Conservation (phyloP, 306 rosid genomes). For the Prunus fruticosa region DNA sequence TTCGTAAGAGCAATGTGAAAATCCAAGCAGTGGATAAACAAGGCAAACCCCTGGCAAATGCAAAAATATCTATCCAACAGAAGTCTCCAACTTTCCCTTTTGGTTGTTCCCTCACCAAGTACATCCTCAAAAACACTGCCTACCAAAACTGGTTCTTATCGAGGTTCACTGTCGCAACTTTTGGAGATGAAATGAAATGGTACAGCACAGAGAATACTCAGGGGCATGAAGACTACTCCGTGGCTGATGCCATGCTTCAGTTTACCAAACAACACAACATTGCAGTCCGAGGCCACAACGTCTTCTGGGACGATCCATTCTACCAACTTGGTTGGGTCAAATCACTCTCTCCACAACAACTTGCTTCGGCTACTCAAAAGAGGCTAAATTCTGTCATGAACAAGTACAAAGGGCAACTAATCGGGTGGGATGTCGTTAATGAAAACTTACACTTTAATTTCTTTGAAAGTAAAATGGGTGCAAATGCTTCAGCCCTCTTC, state of each 20-base stretch:
- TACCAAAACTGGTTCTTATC: slow-evolving; percentile 63
- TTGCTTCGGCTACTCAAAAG: slow-evolving; percentile 25
- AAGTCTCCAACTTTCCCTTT: slow-evolving; percentile 42
- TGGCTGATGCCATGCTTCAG: slow-evolving; percentile 50
- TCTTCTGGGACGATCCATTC: slow-evolving; percentile 59
- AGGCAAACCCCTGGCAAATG: slow-evolving; percentile 52
- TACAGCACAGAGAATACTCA: slow-evolving; percentile 39
- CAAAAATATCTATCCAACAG: slow-evolving; percentile 33
- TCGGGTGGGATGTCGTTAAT: slow-evolving; percentile 78
- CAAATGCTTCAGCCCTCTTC: slow-evolving; percentile 24
- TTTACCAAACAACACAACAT: slow-evolving; percentile 42
- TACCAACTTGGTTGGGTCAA: slow-evolving; percentile 51
- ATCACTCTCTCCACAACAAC: slow-evolving; percentile 35
- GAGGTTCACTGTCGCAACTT: slow-evolving; percentile 54
- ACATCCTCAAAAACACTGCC: slow-evolving; percentile 43
- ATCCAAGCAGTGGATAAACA: slow-evolving; percentile 40
- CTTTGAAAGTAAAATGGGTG: slow-evolving; percentile 51
- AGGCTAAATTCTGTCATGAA: slow-evolving; percentile 49
- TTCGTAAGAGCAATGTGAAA: slow-evolving; percentile 46
- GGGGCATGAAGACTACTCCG: slow-evolving; percentile 42
- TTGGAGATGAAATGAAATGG: slow-evolving; percentile 87
- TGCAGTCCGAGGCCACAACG: slow-evolving; percentile 63
- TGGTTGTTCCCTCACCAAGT: slow-evolving; percentile 50
- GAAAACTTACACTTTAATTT: slow-evolving; percentile 60
- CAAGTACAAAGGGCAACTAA: slow-evolving; percentile 53